Evolutionary conservation across 495 filamentous ascomycete genomes (phyloP).

Genomic region (Penicillium riverlandense): DNA sequence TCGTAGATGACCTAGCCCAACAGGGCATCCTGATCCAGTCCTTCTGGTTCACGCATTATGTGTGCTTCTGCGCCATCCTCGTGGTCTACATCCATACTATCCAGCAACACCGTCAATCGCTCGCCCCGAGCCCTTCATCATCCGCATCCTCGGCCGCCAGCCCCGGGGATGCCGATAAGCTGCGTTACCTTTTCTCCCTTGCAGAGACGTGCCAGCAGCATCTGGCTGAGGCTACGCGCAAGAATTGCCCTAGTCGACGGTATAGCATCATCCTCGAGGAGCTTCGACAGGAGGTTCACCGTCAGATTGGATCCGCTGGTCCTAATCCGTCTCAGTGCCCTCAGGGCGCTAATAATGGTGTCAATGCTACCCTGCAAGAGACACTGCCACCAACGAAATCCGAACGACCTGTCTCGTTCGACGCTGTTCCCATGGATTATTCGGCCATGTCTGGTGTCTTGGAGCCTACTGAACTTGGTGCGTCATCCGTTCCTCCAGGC

Average conservation of each 20-base stretch:
- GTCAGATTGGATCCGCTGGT: constrained; percentile 22
- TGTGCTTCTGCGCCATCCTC: constrained; percentile 47
- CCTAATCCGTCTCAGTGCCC: constrained; percentile 1
- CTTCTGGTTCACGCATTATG: constrained; percentile 49
- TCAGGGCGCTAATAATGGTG: not conserved
- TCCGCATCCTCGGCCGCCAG: constrained; percentile 5
- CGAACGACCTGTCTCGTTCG: constrained; percentile 6
- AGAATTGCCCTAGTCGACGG: constrained; percentile 45
- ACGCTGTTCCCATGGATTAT: constrained; percentile 11
- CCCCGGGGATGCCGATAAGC: constrained; percentile 12
- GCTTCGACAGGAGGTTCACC: constrained; percentile 34
- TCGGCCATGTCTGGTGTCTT: constrained; percentile 6
- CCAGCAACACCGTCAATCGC: constrained; percentile 36
- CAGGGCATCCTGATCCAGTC: constrained; percentile 32
- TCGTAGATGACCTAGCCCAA: constrained; percentile 31
- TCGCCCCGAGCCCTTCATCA: constrained; percentile 6
- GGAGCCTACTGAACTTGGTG: constrained; percentile 11
- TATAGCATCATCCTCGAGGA: constrained; percentile 46
- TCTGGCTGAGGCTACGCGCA: constrained; percentile 40
- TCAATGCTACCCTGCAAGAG: not conserved
- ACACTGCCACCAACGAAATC: not conserved
- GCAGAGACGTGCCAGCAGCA: constrained; percentile 41
- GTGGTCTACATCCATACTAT: constrained; percentile 50
- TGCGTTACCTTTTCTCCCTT: constrained; percentile 29
- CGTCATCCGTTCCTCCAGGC: constrained; percentile 8